Base-by-base conservation (phyloP, 176 grass and related monocot genomes). In the Oryza glaberrima region DNA sequence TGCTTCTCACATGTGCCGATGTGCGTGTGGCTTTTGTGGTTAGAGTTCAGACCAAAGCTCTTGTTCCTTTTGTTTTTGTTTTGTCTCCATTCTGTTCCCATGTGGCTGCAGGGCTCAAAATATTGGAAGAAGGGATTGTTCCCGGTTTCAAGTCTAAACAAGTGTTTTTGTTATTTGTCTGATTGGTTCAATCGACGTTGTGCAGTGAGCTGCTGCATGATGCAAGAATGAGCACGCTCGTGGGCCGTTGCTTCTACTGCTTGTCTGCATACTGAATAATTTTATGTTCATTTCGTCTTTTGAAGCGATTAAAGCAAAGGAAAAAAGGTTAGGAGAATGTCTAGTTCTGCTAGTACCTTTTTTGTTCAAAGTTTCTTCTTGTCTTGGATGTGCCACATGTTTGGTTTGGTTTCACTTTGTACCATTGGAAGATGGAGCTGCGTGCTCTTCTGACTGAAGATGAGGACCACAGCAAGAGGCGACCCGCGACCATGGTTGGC, bases 51-150 rank as follows among this genome's bases (percentile, higher is more conserved):
- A 8, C n/a, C 48, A 44, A 19, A 26, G 6, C 19, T 22, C 11
- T 36, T 36, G 35, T 5, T 36, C 35, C 35, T 36, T 36, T 56
- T 26, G 72, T 77, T 77, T 77, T 26, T 26, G 65, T 17, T 11
- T 81, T 86, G 67, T 90, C 67, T 68, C 79, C 73, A 86, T 67
- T 45, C 58, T 68, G 67, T 73, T 73, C 45, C 67, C 79, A 90
- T 74, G 83, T 90, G 68, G 40, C 49, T 76, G 3, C 3, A 38
- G 25, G 25, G 70, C 28, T 81, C 69, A 36, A 63, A 69, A 9
- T 74, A 84, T 23, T 23, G 30, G 1, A 20, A 6, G 10, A 63
- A 25, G 65, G 77, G 70, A 74, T 47, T 75, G 69, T 44, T 56
- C 17, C 52, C 15, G 23, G 22, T 56, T n/a, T 79, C 67, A 46